Percentiles rank a stretch among this genome's conserved stretches.
Conservation (phyloP, 306 rosid species). For the Castanea crenata region DNA sequence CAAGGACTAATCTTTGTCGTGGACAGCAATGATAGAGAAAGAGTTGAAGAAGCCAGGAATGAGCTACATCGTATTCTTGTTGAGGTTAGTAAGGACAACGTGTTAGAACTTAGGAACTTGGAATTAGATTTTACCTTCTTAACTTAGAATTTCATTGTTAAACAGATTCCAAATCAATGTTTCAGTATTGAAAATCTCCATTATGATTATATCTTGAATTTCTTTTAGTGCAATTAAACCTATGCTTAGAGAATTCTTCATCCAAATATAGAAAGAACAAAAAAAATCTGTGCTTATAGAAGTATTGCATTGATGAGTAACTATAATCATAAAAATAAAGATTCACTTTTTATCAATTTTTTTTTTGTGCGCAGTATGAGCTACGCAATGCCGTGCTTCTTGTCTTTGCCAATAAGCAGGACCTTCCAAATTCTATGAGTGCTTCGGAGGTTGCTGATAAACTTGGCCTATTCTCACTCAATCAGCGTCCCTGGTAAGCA, state of each 20-base stretch:
- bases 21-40: slow-evolving; percentile 46
- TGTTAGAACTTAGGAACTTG: not conserved
- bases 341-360: not conserved
- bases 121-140: not conserved
- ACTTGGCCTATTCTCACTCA: slow-evolving; percentile 42
- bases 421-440: slow-evolving; percentile 41
- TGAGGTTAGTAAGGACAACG: slow-evolving; percentile 23
- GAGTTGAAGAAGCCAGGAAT: slow-evolving; percentile 44
- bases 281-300: too few species aligned
- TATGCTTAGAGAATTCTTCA: too few species aligned
- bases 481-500: slow-evolving; percentile 34
- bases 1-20: slow-evolving; percentile 45
- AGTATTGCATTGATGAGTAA: not conserved
- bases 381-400: slow-evolving; percentile 30
- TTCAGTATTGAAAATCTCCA: too few species aligned
- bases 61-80: slow-evolving; percentile 44
- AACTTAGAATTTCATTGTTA: too few species aligned
- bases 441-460: slow-evolving; percentile 36
- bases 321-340: not conserved
- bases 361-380: slow-evolving; percentile 11
- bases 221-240: too few species aligned
- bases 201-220: too few species aligned
- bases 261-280: too few species aligned
- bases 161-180: too few species aligned
- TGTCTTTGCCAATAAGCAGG: slow-evolving; percentile 53